These are phyloP conservation scores for Stemphylium beticola DNA, from an alignment of 2,329 filamentous ascomycete species.

Conservation along the genomic window DNA sequence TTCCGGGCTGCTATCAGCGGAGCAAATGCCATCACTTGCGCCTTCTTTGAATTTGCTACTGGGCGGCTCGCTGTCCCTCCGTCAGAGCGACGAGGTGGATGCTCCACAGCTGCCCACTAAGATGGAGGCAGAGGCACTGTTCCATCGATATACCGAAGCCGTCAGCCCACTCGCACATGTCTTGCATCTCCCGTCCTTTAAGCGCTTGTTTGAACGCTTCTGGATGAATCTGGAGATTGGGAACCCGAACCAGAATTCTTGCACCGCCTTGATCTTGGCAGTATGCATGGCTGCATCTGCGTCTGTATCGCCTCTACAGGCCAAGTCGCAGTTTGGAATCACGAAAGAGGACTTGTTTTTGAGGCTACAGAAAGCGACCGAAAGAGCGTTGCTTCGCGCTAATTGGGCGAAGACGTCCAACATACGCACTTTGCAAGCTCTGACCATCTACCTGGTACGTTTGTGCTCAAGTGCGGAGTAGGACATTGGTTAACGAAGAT, in stretches of 20 bases:
- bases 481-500: slow-evolving; percentile 8
- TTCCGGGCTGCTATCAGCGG: slow-evolving; percentile 43
- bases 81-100: slow-evolving; percentile 39
- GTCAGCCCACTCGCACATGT: slow-evolving; percentile 49
- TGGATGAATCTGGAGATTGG: slow-evolving; percentile 48
- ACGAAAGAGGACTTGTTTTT: slow-evolving; percentile 47
- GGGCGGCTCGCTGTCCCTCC: slow-evolving; percentile 37
- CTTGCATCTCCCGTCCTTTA: slow-evolving; percentile 46
- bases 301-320: slow-evolving; percentile 45
- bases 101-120: slow-evolving; percentile 43
- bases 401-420: slow-evolving; percentile 50
- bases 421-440: slow-evolving; percentile 45
- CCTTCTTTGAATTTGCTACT: slow-evolving; percentile 45
- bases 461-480: background rate
- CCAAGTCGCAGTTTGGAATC: slow-evolving; percentile 49
- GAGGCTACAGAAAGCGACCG: slow-evolving; percentile 46
- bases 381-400: slow-evolving; percentile 43
- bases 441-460: slow-evolving; percentile 47
- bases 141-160: slow-evolving; percentile 44
- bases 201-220: slow-evolving; percentile 46
- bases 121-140: slow-evolving; percentile 44
- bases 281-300: slow-evolving; percentile 49
- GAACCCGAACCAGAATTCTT: slow-evolving; percentile 45
- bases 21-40: slow-evolving; percentile 47
- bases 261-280: slow-evolving; percentile 45